Evolutionary conservation across 768 basidiomycete species (phyloP).

Genomic region (Suillus variegatus): DNA sequence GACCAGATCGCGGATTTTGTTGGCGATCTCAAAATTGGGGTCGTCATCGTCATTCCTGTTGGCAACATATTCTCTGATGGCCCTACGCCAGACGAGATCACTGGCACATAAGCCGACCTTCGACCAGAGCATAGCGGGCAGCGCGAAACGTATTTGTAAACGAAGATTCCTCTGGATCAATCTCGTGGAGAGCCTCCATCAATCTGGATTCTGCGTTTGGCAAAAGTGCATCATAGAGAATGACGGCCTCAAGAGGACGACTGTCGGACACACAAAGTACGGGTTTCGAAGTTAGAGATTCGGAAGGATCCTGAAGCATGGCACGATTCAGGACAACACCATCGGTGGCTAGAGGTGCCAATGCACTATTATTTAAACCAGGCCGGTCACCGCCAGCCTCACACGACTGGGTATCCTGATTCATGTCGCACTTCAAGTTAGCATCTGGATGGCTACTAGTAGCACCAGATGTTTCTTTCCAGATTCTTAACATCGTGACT

Average conservation of each 20-base stretch:
- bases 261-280: constrained; percentile 37
- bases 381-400: constrained; percentile 28
- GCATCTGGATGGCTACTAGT: constrained; percentile 19
- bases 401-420: constrained; percentile 29
- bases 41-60: constrained; percentile 40
- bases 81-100: constrained; percentile 69
- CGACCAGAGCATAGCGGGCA: constrained; percentile 46
- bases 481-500: constrained; percentile 48
- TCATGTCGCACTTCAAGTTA: constrained; percentile 10
- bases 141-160: constrained; percentile 46
- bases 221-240: constrained; percentile 50
- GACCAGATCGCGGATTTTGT: constrained; percentile 40
- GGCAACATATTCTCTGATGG: constrained; percentile 39
- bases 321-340: constrained; percentile 11
- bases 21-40: constrained; percentile 22
- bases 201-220: constrained; percentile 41
- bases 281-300: constrained; percentile 16
- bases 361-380: constrained; percentile 22
- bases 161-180: constrained; percentile 41
- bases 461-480: constrained; percentile 52
- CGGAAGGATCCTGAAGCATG: constrained; percentile 14
- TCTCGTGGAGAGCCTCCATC: constrained; percentile 46
- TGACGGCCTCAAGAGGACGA: constrained; percentile 51
- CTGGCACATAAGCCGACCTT: constrained; percentile 72
- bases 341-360: constrained; percentile 17